Evolutionary conservation across 1,284 basidiomycete genomes (phyloP), one percentile per base, ranked within the genome.

Genomic region (Vanrija sp.): DNA sequence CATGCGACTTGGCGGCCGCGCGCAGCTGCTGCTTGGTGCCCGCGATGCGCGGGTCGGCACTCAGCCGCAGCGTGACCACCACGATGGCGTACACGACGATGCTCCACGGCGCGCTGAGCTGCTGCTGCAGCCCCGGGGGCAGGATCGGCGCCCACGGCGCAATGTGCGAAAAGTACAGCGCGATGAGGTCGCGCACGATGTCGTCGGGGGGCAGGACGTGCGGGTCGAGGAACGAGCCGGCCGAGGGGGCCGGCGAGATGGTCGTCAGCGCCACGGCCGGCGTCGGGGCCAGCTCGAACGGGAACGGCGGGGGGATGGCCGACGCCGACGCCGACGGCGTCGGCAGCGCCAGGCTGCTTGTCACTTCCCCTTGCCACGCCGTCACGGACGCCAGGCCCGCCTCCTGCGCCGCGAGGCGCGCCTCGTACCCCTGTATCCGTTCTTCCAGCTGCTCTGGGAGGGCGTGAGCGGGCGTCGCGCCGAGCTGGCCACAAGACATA

Each of bases 71-170:
- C 1, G 71, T 66, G 18, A 78, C 65, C 9, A 72, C 75, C 29
- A 76, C 72, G 25, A 78, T 78, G 18, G 75, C 76, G 58, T 78
- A 69, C 14, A 73, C 69, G 18, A 71, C 64, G 10, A 76, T 73
- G 28, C 60, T 65, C 75, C 74, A 76, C 6, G 70, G 63, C 34
- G 34, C 34, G 10, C 64, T 47, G 40, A 66, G 65, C 15, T 54
- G 52, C 15, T 51, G 25, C 8, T 55, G 54, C 5, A 23, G 21
- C 21, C 21, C 21, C 21, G 71, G 71, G 6, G 67, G 62, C 26
- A 76, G 57, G 53, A 78, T 74, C 3, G 74, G 74, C n/a, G 72
- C 71, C 72, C 73, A 76, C 10, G 75, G 73, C 39, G 71, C 67
- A 18, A 78, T 72, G 46, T 72, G 67, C 1, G 60, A 60, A 52